Conservation (phyloP, 805 yeast species). For the Grigorovia jiainica region DNA sequence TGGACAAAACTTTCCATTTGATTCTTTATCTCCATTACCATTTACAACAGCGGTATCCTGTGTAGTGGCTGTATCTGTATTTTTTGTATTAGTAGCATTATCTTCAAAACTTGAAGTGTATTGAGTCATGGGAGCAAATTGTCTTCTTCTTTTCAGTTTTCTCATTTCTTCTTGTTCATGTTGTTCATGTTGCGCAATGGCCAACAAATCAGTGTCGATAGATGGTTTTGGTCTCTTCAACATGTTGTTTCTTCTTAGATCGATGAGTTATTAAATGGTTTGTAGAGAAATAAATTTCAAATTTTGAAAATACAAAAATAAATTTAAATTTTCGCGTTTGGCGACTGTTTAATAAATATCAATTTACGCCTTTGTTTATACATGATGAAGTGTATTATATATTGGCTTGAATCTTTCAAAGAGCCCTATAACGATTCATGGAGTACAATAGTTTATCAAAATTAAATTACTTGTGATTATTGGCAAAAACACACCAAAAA, state of each 20-base stretch:
- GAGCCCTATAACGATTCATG: too few species aligned
- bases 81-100: background rate
- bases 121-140: slow-evolving; percentile 25
- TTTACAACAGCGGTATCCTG: too few species aligned
- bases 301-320: background rate
- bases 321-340: too few species aligned
- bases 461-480: too few species aligned
- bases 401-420: too few species aligned
- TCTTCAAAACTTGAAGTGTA: slow-evolving; percentile 5
- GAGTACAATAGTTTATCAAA: too few species aligned
- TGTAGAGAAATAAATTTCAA: background rate
- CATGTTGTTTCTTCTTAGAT: too few species aligned
- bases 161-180: slow-evolving; percentile 3
- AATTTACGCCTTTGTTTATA: too few species aligned
- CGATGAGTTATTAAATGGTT: too few species aligned
- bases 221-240: background rate
- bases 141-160: slow-evolving; percentile 15
- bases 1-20: slow-evolving; percentile 9
- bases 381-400: too few species aligned
- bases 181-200: slow-evolving; percentile 10
- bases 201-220: slow-evolving; percentile 11
- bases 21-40: background rate
- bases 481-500: too few species aligned
- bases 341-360: too few species aligned
- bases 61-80: background rate